Evolutionary conservation across 2,329 filamentous ascomycete species (phyloP), one percentile per base, ranked within the genome.

Genomic region (Diaporthe australafricana): DNA sequence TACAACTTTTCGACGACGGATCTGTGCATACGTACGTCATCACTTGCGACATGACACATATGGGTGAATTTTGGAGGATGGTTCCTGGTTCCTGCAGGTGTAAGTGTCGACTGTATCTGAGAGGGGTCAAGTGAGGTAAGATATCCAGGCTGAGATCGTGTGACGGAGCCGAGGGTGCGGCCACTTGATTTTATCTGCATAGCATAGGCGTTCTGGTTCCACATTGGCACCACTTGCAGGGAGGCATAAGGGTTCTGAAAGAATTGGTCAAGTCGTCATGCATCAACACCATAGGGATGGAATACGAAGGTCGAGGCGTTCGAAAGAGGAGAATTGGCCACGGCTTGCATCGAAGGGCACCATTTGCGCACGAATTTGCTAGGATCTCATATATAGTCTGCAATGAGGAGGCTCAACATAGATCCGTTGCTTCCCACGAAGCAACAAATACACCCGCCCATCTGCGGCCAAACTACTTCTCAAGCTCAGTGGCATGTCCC

Each of bases 141-240:
- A 35, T 42, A 38, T 30, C 56, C 42, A 30, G 27, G 56, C 16
- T 30, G 56, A 45, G 22, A n/a, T 35, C 25, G 60, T 48, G 57
- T 17, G 30, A 45, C 5, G 30, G 8, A 50, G 45, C 17, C 27
- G 14, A 38, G 22, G 11, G 5, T 20, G 45, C 30, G 27, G 45
- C 45, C n/a, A 35, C 22, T 35, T 48, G 42, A 7, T 68, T 38
- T 69, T 30, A 5, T 48, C n/a, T 60, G 67, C 67, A 69, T 69
- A 48, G 67, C 53, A 27, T 30, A 32, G 67, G 53, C 45, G 55
- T 52, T 50, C 25, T 17, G 17, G 4, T 60, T 32, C 14, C 38
- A 56, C 45, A 35, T 48, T 32, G 25, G 66, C 66, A 50, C 27
- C 53, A 20, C 2, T 27, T 25, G n/a, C 1, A 16, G 42, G 27